phyloP scores from a whole-genome alignment of 495 filamentous ascomycete genomes.

The Eremomyces bilateralis region DNA sequence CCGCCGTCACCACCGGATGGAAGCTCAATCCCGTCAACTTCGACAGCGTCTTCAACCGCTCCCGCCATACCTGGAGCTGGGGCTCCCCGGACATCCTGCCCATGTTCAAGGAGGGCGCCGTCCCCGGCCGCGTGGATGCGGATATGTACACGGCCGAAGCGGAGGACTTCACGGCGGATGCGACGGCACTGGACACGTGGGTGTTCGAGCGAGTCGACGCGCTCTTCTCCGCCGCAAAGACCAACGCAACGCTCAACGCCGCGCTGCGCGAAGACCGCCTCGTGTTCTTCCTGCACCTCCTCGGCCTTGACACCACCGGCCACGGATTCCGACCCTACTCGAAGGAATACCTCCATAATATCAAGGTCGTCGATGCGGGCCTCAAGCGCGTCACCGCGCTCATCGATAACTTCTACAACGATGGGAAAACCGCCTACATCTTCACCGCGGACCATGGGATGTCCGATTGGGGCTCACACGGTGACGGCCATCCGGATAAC shows the following conservation, averaged over 20 bases:
- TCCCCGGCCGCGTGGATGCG: slow-evolving; percentile 67
- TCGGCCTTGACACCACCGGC: slow-evolving; percentile 89
- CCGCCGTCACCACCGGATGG: slow-evolving; percentile 93
- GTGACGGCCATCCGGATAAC: slow-evolving; percentile 94
- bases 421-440: slow-evolving; percentile 79
- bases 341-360: slow-evolving; percentile 82
- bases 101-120: slow-evolving; percentile 91
- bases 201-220: slow-evolving; percentile 86
- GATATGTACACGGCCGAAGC: slow-evolving; percentile 62
- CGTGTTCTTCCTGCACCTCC: slow-evolving; percentile 90
- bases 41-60: slow-evolving; percentile 95
- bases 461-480: slow-evolving; percentile 96
- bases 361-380: slow-evolving; percentile 82
- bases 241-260: slow-evolving; percentile 52
- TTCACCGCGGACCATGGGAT: slow-evolving; percentile 99
- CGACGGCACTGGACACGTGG: slow-evolving; percentile 67
- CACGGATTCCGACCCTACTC: slow-evolving; percentile 82
- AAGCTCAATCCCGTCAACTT: slow-evolving; percentile 98
- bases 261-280: slow-evolving; percentile 62
- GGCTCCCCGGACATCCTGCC: slow-evolving; percentile 92
- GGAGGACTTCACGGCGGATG: slow-evolving; percentile 79
- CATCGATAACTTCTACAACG: slow-evolving; percentile 77
- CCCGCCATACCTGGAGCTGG: slow-evolving; percentile 96
- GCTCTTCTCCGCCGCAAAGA: slow-evolving; percentile 58
- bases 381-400: slow-evolving; percentile 61